A percentile compares a stretch with the other conserved stretches of the same genome.
phyloP scores from a whole-genome alignment of 2,329 filamentous ascomycete species.

The Diplodia mutila region DNA sequence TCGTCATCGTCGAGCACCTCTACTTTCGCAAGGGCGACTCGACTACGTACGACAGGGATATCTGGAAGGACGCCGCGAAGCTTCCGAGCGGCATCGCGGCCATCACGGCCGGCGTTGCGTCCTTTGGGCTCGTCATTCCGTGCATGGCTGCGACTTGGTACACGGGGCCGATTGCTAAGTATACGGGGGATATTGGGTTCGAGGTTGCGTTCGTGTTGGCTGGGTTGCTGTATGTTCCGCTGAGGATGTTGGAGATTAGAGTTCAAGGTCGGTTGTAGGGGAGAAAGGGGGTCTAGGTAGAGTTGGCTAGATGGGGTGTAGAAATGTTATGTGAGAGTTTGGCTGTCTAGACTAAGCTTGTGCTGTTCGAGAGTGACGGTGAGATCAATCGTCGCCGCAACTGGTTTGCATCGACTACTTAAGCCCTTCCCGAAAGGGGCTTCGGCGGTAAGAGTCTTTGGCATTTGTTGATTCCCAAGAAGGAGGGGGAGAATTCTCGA shows the following conservation, averaged over 20 bases:
- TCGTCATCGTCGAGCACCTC: slow-evolving; percentile 43
- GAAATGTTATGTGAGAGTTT: no score
- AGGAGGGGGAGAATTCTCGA: no score
- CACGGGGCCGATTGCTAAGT: slow-evolving; percentile 62
- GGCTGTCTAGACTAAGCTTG: no score
- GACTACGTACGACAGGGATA: slow-evolving; percentile 43
- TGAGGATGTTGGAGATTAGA: slow-evolving; percentile 45
- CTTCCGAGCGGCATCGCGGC: slow-evolving; percentile 49
- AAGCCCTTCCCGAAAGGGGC: no score
- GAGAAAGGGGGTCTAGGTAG: no score
- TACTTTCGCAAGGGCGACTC: slow-evolving; percentile 42
- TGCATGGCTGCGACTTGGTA: slow-evolving; percentile 66
- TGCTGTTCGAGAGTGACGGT: no score
- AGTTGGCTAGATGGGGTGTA: no score
- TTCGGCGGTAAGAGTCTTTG: no score
- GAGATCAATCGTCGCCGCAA: no score
- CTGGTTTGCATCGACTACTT: no score
- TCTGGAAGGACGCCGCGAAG: slow-evolving; percentile 45
- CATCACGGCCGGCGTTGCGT: slow-evolving; percentile 42
- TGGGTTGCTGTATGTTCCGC: slow-evolving; percentile 49
- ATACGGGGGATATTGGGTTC: slow-evolving; percentile 67
- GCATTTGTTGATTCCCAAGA: no score
- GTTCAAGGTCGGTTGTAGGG: not conserved
- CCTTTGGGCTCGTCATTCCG: slow-evolving; percentile 58
- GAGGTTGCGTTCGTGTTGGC: slow-evolving; percentile 62